A percentile compares a stretch with the other conserved stretches of the same genome.
These are phyloP conservation scores for Davidsoniella australis DNA, from an alignment of 2,329 filamentous ascomycete species.

Conservation along the genomic window DNA sequence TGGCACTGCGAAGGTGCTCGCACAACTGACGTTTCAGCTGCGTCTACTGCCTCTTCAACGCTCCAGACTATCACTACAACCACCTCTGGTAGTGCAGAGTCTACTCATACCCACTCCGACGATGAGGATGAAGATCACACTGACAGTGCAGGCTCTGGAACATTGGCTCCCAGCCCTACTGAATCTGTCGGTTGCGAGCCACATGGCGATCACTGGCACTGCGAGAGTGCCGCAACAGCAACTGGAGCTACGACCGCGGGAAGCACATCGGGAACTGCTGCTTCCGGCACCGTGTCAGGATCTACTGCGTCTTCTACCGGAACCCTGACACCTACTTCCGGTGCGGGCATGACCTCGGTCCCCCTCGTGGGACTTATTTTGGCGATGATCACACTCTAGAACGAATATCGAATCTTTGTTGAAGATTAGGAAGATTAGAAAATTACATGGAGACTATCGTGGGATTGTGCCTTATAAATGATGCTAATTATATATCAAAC, in stretches of 20 bases:
- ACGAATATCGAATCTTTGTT: too few species aligned
- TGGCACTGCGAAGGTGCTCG: slow-evolving; percentile 16
- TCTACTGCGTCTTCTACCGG: background rate
- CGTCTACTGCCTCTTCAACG: background rate
- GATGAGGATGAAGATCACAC: slow-evolving; percentile 12
- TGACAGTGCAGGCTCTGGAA: slow-evolving; percentile 13
- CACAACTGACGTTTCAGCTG: background rate
- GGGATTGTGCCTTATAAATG: too few species aligned
- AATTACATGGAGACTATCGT: too few species aligned
- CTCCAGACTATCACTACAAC: background rate
- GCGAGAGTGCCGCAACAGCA: slow-evolving; percentile 13
- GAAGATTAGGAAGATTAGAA: too few species aligned
- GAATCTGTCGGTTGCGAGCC: slow-evolving; percentile 22
- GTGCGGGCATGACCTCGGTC: background rate
- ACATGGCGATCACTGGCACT: slow-evolving; percentile 24
- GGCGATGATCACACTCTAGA: too few species aligned
- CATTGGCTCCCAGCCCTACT: slow-evolving; percentile 20
- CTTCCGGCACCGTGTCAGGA: too few species aligned
- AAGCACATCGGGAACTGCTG: background rate
- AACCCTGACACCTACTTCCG: background rate
- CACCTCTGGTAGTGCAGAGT: background rate
- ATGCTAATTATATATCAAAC: too few species aligned
- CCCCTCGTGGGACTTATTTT: background rate
- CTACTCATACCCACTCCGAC: slow-evolving; percentile 13
- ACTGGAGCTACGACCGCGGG: background rate